These are phyloP conservation scores for Pilatotrama ljubarskyi DNA, from an alignment of 768 basidiomycete genomes.

Conservation along the genomic window DNA sequence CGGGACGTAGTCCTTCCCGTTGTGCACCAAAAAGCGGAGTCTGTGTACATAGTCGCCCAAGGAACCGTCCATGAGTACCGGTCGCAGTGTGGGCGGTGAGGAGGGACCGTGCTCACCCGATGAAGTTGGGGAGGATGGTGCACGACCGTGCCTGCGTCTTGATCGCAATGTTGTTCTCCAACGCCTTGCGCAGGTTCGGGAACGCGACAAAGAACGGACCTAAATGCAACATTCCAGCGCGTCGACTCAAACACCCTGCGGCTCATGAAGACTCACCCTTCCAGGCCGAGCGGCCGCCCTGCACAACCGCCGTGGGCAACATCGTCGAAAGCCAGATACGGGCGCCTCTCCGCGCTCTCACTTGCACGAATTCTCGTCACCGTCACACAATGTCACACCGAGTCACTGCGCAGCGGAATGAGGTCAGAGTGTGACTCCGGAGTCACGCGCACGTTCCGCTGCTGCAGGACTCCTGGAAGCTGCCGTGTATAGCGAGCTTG, in stretches of 20 bases:
- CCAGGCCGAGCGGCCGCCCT: conserved; percentile 80
- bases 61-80: background rate
- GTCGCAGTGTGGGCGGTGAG: background rate
- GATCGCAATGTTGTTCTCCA: conserved; percentile 82
- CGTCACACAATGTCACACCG: background rate
- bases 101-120: conserved; percentile 68
- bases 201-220: conserved; percentile 96
- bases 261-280: conserved; percentile 52
- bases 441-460: background rate
- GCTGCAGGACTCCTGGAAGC: background rate
- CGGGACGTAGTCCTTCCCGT: conserved; percentile 87
- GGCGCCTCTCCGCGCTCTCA: background rate
- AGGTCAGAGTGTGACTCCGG: conserved; percentile 14
- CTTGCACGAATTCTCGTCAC: conserved; percentile 1
- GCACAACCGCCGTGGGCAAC: conserved; percentile 60
- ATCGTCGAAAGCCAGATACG: conserved; percentile 38
- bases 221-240: conserved; percentile 32
- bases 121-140: conserved; percentile 93
- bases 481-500: background rate
- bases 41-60: conserved; percentile 38
- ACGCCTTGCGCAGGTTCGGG: conserved; percentile 79
- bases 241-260: background rate
- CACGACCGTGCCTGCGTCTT: conserved; percentile 86
- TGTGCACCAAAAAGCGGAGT: conserved; percentile 89
- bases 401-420: background rate